These are phyloP conservation scores for Populus hybrid DNA, from an alignment of 441 rosid genomes.

Conservation along the genomic window DNA sequence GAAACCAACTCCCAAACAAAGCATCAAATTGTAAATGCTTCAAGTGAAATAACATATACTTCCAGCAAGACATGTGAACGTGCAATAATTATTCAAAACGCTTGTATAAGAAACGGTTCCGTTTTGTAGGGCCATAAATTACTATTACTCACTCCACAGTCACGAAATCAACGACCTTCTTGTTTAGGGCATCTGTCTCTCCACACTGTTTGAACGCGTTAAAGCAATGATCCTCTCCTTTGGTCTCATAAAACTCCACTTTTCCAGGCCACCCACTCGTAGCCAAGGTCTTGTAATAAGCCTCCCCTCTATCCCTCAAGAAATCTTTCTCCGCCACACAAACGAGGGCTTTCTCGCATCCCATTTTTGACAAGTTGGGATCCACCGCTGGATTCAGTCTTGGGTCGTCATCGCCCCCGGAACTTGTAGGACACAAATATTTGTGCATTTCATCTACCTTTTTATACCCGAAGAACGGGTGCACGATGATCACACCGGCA, in stretches of 20 bases:
- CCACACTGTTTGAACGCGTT: slow-evolving; percentile 16
- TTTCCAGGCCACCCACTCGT: slow-evolving; percentile 32
- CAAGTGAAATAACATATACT: background rate
- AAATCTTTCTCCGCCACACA: slow-evolving; percentile 45
- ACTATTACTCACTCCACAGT: background rate
- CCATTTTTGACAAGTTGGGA: slow-evolving; percentile 28
- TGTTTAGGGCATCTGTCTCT: slow-evolving; percentile 19
- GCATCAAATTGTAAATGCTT: background rate
- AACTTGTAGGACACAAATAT: slow-evolving; percentile 33
- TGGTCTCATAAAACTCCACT: slow-evolving; percentile 27
- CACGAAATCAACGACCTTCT: slow-evolving; percentile 37
- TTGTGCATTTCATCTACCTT: slow-evolving; percentile 31
- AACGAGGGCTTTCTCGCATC: slow-evolving; percentile 29
- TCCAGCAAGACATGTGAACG: background rate
- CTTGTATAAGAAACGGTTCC: background rate
- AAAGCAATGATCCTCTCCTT: slow-evolving; percentile 42
- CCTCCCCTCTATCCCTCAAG: slow-evolving; percentile 33
- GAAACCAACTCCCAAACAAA: background rate
- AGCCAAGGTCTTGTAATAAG: slow-evolving; percentile 24
- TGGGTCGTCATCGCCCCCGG: slow-evolving; percentile 37
- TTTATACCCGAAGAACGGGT: slow-evolving; percentile 46
- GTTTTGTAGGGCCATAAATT: no score
- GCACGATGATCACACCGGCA: slow-evolving; percentile 30
- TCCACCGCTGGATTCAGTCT: slow-evolving; percentile 37
- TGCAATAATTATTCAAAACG: background rate